Percentiles rank a stretch among this genome's conserved stretches.
phyloP scores from a whole-genome alignment of 2,329 filamentous ascomycete genomes.

The Calonectria pseudoreteaudii region DNA sequence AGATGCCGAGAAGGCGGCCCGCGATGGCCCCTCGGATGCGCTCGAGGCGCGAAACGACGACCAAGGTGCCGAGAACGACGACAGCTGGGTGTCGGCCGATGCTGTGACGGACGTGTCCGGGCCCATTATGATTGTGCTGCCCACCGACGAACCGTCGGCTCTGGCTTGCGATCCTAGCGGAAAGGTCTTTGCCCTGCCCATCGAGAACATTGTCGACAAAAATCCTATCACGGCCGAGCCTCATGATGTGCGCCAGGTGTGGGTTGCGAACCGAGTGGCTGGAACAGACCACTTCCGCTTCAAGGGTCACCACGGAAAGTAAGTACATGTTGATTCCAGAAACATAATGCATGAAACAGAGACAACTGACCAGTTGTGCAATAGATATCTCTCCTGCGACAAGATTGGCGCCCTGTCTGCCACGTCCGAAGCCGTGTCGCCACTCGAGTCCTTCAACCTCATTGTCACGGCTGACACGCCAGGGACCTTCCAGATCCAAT shows the following conservation, averaged over 20 bases:
- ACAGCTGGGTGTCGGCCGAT: slow-evolving; percentile 93
- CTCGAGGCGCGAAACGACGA: slow-evolving; percentile 40
- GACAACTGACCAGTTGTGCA: slow-evolving; percentile 27
- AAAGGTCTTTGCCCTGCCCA: slow-evolving; percentile 81
- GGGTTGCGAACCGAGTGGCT: slow-evolving; percentile 86
- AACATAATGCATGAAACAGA: neutral
- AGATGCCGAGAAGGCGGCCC: slow-evolving; percentile 60
- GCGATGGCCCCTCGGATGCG: slow-evolving; percentile 23
- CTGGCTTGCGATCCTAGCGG: slow-evolving; percentile 89
- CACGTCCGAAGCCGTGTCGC: slow-evolving; percentile 82
- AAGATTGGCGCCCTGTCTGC: slow-evolving; percentile 84
- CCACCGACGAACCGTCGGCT: slow-evolving; percentile 78
- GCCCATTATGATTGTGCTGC: slow-evolving; percentile 84
- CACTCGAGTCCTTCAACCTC: slow-evolving; percentile 84
- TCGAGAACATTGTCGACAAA: slow-evolving; percentile 90
- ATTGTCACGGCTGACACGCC: slow-evolving; percentile 73
- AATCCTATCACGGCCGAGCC: slow-evolving; percentile 90
- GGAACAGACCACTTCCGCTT: slow-evolving; percentile 87
- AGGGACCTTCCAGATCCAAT: slow-evolving; percentile 81
- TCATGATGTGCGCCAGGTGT: slow-evolving; percentile 95
- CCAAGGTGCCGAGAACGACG: slow-evolving; percentile 69
- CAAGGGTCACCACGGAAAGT: slow-evolving; percentile 91
- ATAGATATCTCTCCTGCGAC: slow-evolving; percentile 88
- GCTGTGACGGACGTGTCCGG: slow-evolving; percentile 79
- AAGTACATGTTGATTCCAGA: slow-evolving; percentile 37